A percentile compares a stretch with the other conserved stretches of the same genome.
Conservation (phyloP, 768 basidiomycete genomes). For the Tricholomella constricta region DNA sequence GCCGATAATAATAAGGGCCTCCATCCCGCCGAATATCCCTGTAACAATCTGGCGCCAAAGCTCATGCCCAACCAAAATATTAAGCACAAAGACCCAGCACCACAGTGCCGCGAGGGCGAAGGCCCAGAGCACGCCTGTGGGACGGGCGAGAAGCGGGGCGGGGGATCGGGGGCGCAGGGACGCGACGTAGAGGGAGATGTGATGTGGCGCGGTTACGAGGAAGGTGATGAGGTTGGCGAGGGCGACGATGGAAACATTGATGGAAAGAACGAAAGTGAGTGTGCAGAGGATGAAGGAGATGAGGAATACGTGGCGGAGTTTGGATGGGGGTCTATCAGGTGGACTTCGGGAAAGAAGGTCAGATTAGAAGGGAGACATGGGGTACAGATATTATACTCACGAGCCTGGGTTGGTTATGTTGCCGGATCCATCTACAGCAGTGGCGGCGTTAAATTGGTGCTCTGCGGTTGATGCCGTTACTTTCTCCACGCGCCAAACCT, state of each 20-base stretch:
- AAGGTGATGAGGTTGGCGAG: conserved; percentile 3
- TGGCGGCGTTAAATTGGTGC: not conserved
- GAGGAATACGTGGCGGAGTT: conserved; percentile 3
- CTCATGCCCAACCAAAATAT: not conserved
- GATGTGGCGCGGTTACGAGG: conserved; percentile 5
- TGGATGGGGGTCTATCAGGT: not conserved
- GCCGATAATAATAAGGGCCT: not conserved
- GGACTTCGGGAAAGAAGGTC: not conserved
- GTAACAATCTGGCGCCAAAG: not conserved
- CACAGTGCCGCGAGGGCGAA: conserved; percentile 1
- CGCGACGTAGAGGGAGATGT: conserved; percentile 3
- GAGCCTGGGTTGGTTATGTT: too few relatives aligned
- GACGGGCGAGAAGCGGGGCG: not conserved
- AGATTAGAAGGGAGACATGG: too few relatives aligned
- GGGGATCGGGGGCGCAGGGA: conserved; percentile 1
- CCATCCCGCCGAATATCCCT: conserved; percentile 3
- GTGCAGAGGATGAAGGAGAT: conserved; percentile 2
- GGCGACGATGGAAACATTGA: not conserved
- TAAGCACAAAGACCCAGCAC: not conserved
- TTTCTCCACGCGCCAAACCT: not conserved
- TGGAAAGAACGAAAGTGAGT: not conserved
- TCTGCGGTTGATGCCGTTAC: not conserved
- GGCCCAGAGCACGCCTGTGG: not conserved
- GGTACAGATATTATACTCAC: too few relatives aligned
- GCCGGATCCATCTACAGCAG: not conserved